Base-by-base conservation (phyloP, 345 rosid species). In the Lumnitzera racemosa region DNA sequence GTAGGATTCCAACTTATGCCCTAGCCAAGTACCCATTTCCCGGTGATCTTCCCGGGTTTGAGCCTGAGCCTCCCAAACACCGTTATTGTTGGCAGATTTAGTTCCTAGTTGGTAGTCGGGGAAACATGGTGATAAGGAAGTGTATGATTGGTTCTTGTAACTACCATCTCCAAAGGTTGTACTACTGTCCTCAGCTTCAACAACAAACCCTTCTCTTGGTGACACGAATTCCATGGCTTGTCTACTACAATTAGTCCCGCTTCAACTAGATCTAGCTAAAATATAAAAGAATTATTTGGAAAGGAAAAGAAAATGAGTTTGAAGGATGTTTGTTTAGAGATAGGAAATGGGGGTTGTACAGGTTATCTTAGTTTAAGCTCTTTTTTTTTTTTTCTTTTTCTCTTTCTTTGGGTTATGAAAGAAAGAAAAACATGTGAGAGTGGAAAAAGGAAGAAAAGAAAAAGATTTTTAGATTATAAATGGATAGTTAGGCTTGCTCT, bases 11-110 rank as follows among this genome's bases (percentile, higher is more conserved):
- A 36, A 7, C 11, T 36, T 36, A 36, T 36, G 43, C 43, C 43
- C 43, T 36, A 57, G 61, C 61, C 61, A 57, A 57, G 61, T n/a
- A 46, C 13, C 61, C 61, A 57, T 43, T 25, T 10, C 27, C 27
- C 25, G 49, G 49, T 46, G 61, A 15, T 53, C 56, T 29, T 53
- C 56, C 56, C 27, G 24, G 27, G 43, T 31, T 50, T 50, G 49
- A 31, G 36, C 52, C 7, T 24, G 58, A 52, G 56, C 2, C 7
- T 36, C 43, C 43, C 43, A 36, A 36, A 36, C 43, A 4, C 43
- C 43, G 4, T 9, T 36, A 36, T 36, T 36, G 7, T 36, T 36
- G 43, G 43, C 4, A 27, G 31, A 27, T 27, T 27, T 27, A 27
- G 31, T 27, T 5, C 31, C 31, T 27, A 2, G 31, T 27, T 27